Percentiles rank a stretch among this genome's conserved stretches.
These are phyloP conservation scores for Alloteropsis angusta DNA, from an alignment of 202 grass and related monocot species.

Conservation along the genomic window DNA sequence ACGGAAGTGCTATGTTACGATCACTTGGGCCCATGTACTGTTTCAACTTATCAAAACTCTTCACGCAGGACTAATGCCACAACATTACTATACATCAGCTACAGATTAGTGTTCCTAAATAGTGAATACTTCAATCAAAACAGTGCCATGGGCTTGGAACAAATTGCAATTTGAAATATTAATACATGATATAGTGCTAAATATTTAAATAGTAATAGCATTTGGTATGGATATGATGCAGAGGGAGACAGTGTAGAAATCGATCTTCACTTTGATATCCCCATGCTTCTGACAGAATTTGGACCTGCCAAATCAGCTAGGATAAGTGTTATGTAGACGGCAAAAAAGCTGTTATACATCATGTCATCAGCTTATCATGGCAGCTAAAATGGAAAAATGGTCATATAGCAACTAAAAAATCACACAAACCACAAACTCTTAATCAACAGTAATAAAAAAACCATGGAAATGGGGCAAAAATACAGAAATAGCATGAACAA, in stretches of 20 bases:
- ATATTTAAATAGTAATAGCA: constrained; percentile 12
- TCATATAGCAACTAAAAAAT: constrained; percentile 3
- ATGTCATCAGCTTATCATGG: background rate
- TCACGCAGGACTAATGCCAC: background rate
- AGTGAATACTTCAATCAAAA: background rate
- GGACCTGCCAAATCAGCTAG: constrained; percentile 52
- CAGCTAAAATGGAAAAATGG: constrained; percentile 12
- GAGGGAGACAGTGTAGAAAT: constrained; percentile 83
- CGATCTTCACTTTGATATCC: constrained; percentile 67
- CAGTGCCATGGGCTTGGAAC: background rate
- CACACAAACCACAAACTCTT: background rate
- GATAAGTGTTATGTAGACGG: background rate
- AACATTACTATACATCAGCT: background rate
- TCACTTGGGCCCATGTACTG: background rate
- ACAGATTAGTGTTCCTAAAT: background rate
- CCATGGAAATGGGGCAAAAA: background rate
- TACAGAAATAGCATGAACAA: constrained; percentile 6
- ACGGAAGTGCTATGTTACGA: background rate
- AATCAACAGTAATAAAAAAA: constrained; percentile 14
- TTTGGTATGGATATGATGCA: constrained; percentile 85
- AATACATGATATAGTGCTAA: background rate
- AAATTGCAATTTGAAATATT: background rate
- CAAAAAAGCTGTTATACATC: background rate
- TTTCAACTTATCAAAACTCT: background rate
- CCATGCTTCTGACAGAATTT: constrained; percentile 89